Base-by-base conservation (phyloP, 805 yeast genomes). In the Kluyveromyces aestuarii region DNA sequence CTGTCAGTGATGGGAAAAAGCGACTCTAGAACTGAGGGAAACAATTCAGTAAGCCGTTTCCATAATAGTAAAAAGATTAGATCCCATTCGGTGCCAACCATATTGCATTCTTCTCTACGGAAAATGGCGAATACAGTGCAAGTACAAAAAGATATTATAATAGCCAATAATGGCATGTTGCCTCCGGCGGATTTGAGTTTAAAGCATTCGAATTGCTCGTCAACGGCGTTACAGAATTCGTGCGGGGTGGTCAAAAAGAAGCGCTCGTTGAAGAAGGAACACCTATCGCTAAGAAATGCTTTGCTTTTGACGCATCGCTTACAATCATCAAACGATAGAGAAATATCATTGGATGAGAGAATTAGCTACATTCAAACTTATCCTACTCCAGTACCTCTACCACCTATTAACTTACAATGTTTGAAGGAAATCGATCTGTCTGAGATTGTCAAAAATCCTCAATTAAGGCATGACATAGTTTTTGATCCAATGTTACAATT, bases 401-500 rank as follows among this genome's bases (percentile, higher is more conserved):
- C 96, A 3, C 96, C 96, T 1, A 87, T 87, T 43, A 86, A 85
- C 66, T 69, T 87, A 44, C 89, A 82, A 60, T 80, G 88, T 33
- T 73, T 90, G 55, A 81, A 83, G 56, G 96, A 88, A 63, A 85
- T 90, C 50, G 97, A 90, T 60, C 68, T 90, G 42, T 85, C 85
- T 52, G 96, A 88, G 61, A 90, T 91, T 47, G 73, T 90, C 56
- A 87, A 86, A 61, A 90, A 90, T 67, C 96, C 96, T 3, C 96
- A 88, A 64, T 72, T 90, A 49, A 77, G 98, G 54, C 98, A 90
- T 66, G 98, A 91, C 64, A 87, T 91, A 47, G 74, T 88, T 13
- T 90, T 90, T 62, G 96, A 90, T 69, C 95, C 96, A 16, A 87
- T 86, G 60, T 72, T 90, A 50, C 96, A 89, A 70, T 87, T 90